These are phyloP conservation scores for Russula olivacea DNA, from an alignment of 768 basidiomycete genomes.

Conservation along the genomic window DNA sequence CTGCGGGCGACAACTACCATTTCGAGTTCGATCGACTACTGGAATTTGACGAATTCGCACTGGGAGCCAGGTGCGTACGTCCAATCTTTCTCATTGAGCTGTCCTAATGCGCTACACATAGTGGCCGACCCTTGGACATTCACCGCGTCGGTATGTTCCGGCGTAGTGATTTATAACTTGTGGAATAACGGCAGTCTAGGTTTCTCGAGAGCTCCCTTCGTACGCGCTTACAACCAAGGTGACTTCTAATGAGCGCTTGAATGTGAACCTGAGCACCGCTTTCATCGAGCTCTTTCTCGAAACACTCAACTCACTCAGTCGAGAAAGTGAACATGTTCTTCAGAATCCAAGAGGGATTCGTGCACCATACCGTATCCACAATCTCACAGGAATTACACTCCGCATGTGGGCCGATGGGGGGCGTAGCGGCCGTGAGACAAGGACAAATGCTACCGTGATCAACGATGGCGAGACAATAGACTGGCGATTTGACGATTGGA, in stretches of 20 bases:
- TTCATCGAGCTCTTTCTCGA: constrained; percentile 83
- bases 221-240: constrained; percentile 55
- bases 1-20: constrained; percentile 78
- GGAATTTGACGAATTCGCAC: constrained; percentile 95
- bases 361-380: constrained; percentile 89
- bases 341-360: constrained; percentile 79
- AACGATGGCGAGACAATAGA: constrained; percentile 72
- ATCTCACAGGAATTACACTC: constrained; percentile 83
- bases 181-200: constrained; percentile 35
- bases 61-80: constrained; percentile 81
- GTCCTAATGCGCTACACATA: constrained; percentile 28
- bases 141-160: constrained; percentile 50
- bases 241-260: constrained; percentile 74
- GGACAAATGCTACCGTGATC: constrained; percentile 52
- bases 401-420: constrained; percentile 82
- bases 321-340: constrained; percentile 64
- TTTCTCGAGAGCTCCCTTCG: constrained; percentile 44
- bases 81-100: background rate
- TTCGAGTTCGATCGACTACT: constrained; percentile 83
- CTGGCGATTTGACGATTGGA: constrained; percentile 98
- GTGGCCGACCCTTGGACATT: constrained; percentile 98
- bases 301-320: constrained; percentile 64
- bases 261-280: constrained; percentile 85
- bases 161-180: background rate
- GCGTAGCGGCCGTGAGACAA: constrained; percentile 42